Base-by-base conservation (phyloP, 208 protist species). In the Acanthamoeba lenticulata region DNA sequence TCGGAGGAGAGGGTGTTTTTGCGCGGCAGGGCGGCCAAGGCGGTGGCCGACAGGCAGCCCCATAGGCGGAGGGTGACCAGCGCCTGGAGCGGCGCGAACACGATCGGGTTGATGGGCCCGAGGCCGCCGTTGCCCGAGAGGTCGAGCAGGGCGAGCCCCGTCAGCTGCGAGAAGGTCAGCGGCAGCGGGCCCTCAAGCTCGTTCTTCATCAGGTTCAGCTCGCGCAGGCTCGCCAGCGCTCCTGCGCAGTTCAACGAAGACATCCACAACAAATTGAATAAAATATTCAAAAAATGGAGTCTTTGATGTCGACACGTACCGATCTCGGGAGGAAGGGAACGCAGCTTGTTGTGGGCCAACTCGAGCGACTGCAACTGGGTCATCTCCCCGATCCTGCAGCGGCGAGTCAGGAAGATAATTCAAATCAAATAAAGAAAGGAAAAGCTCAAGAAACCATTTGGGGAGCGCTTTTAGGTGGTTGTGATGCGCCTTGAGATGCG, bases 41-140 rank as follows among this genome's bases (percentile, higher is more conserved):
- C 79, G 29, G 79, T 89, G n/a, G 38, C 19, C 44, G 42, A 65
- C 3, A 89, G 44, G n/a, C 79, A 89, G 17, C 49, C 49, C 79
- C 79, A 89, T 21, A 89, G 79, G 6, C 79, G 79, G 7, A 89
- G 42, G 5, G 15, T 89, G 6, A 36, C 57, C 44, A 89, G 79
- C 5, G 79, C 49, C 34, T 89, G 49, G 9, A 89, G 79, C 6
- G 79, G 79, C n/a, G 42, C 42, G 79, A 89, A 89, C n/a, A 79
- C 69, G 38, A 79, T 79, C 9, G 69, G 29, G 27, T 79, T 89
- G 42, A 89, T 19, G 9, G 79, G 42, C 7, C 79, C 79, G 29
- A 89, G 79, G n/a, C 40, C 49, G 3, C 47, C 29, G 49, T 89
- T 89, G 79, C 79, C 79, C 3, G 79, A 89, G 29, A 89, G 79